phyloP scores from a whole-genome alignment of 805 yeast genomes.

The Teunomyces cretensis region DNA sequence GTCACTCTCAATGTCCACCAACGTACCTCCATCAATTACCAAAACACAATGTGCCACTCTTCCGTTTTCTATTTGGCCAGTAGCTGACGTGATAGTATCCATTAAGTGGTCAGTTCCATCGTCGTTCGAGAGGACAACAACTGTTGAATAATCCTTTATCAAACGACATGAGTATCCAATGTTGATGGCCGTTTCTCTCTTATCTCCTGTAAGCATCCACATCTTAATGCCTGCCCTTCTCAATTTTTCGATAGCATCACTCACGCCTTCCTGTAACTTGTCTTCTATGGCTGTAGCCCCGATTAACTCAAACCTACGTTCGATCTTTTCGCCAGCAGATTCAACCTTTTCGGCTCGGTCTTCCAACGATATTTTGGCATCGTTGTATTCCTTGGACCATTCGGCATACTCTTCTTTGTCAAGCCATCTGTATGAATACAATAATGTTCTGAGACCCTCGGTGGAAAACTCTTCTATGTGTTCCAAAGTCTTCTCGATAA shows the following conservation, averaged over 20 bases:
- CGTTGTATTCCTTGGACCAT: constrained; percentile 69
- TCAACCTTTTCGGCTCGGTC: constrained; percentile 70
- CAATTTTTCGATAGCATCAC: constrained; percentile 88
- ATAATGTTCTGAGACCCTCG: constrained; percentile 87
- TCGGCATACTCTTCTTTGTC: constrained; percentile 52
- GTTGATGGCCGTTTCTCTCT: constrained; percentile 95
- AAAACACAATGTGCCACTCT: constrained; percentile 91
- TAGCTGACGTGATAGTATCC: constrained; percentile 71
- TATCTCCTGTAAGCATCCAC: constrained; percentile 99
- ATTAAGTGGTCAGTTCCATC: constrained; percentile 54
- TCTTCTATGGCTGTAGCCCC: constrained; percentile 99
- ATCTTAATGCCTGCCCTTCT: constrained; percentile 90
- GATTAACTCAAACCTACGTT: constrained; percentile 60
- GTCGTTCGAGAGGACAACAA: constrained; percentile 61
- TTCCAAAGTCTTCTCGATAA: constrained; percentile 80
- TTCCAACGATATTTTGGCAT: constrained; percentile 73
- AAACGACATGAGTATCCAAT: constrained; percentile 93
- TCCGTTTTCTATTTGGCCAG: constrained; percentile 68
- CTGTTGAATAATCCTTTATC: constrained; percentile 89
- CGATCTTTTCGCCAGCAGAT: constrained; percentile 69
- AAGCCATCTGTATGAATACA: constrained; percentile 79
- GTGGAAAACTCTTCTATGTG: constrained; percentile 94
- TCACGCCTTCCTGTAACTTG: constrained; percentile 94
- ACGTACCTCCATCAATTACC: constrained; percentile 92
- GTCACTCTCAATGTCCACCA: constrained; percentile 71